Evolutionary conservation across 108 stramenopile species (phyloP), one percentile per base, ranked within the genome.

Genomic region (Mayamaea pseudoterrestris): DNA sequence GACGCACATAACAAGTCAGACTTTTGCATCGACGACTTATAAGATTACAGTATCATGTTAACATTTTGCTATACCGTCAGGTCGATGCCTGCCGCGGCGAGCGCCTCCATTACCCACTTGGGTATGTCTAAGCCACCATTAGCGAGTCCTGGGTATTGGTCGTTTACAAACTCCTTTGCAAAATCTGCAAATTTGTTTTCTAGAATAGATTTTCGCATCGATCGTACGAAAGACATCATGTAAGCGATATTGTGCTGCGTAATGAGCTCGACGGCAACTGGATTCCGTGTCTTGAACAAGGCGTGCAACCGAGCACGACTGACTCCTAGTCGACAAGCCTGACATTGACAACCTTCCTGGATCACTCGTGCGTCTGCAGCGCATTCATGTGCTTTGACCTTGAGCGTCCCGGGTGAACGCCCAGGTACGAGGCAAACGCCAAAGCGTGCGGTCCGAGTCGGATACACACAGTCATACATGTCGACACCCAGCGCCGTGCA

Each of bases 391-490:
- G 57, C 49, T 50, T 91, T 90, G 18, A 98, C 63, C 14, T 75
- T 51, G 26, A 92, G 41, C 6, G 73, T 77, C 20, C 94, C 90
- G 35, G 72, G 76, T 6, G 74, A 67, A 29, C 51, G 57, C 1
- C 57, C 69, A 12, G 72, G 65, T 12, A 87, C 76, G 17, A 98
- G 51, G 2, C 94, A 95, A 0, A 93, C 88, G 16, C 97, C 97
- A 65, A 98, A 96, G 27, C 97, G 55, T 14, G 93, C 97, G 16
- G 97, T 98, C 29, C 97, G 69, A 8, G 97, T 98, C 2, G 94
- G 94, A 69, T 93, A 98, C 6, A 98, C 97, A 60, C 94, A 98
- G 74, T 98, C 97, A 56, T 85, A 98, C 94, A 95, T 93, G 54
- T 98, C 94, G 6, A 95, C 93, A 24, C 97, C 97, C 50, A 98